Conservation (phyloP, 2,329 filamentous ascomycete species). For the Neopestalotiopsis sp. region DNA sequence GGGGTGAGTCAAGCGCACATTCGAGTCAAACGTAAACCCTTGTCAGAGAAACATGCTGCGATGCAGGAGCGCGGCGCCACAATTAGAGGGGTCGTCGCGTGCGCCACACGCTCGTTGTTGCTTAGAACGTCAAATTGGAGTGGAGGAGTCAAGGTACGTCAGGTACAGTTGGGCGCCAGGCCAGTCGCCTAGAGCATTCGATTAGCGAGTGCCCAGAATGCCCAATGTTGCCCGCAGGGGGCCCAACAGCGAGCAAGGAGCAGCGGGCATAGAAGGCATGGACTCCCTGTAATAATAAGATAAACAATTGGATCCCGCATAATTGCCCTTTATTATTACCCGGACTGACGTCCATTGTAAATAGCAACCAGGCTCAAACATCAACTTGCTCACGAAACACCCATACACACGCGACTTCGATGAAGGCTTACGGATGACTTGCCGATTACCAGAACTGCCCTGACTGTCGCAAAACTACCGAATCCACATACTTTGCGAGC, state of each 20-base stretch:
- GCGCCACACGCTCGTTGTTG: background rate
- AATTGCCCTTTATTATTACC: slow-evolving; percentile 2
- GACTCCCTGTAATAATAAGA: slow-evolving; percentile 10
- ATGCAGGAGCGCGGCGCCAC: slow-evolving; percentile 6
- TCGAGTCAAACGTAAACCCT: slow-evolving; percentile 17
- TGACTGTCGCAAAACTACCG: background rate
- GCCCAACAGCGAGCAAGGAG: background rate
- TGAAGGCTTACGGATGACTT: slow-evolving; percentile 14
- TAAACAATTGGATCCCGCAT: slow-evolving; percentile 19
- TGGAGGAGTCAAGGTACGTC: background rate
- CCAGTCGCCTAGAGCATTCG: background rate
- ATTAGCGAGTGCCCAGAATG: slow-evolving; percentile 1
- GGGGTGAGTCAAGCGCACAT: slow-evolving; percentile 26
- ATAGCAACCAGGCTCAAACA: slow-evolving; percentile 18
- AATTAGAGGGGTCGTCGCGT: slow-evolving; percentile 19
- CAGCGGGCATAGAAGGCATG: slow-evolving; percentile 9
- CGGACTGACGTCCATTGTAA: slow-evolving; percentile 15
- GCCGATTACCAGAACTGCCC: background rate
- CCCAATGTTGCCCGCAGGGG: background rate
- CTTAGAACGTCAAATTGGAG: background rate
- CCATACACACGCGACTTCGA: background rate
- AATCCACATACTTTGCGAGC: too few species aligned
- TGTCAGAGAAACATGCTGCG: background rate
- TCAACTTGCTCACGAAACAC: background rate
- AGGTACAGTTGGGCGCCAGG: background rate